Evolutionary conservation across 768 basidiomycete genomes (phyloP).

Genomic region (Leccinellum albellum): DNA sequence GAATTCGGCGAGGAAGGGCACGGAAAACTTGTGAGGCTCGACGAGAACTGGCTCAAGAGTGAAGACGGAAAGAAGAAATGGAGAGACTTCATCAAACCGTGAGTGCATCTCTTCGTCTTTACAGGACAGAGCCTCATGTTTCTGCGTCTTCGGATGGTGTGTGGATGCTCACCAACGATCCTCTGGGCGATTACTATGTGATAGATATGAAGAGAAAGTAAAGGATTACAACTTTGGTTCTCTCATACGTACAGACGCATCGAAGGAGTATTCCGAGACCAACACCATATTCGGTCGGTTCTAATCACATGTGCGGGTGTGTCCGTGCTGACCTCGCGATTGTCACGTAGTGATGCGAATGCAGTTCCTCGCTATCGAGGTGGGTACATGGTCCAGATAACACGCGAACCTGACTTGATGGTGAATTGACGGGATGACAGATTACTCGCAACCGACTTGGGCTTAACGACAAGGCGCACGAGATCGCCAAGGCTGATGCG

Average conservation of each 20-base stretch:
- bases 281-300: slow-evolving; percentile 90
- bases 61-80: slow-evolving; percentile 82
- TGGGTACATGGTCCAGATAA: slow-evolving; percentile 30
- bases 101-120: slow-evolving; percentile 20
- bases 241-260: slow-evolving; percentile 77
- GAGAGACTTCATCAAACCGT: slow-evolving; percentile 83
- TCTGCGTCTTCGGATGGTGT: neutral
- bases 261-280: slow-evolving; percentile 78
- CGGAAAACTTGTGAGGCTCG: slow-evolving; percentile 51
- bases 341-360: slow-evolving; percentile 18
- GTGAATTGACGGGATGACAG: slow-evolving; percentile 35
- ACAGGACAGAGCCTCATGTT: neutral
- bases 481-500: slow-evolving; percentile 69
- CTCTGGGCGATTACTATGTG: neutral
- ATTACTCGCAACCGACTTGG: slow-evolving; percentile 90
- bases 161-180: slow-evolving; percentile 6
- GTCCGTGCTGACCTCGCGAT: slow-evolving; percentile 9
- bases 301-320: neutral
- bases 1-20: slow-evolving; percentile 57
- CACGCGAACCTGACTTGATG: neutral
- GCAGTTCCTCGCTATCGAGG: slow-evolving; percentile 93
- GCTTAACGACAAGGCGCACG: slow-evolving; percentile 83
- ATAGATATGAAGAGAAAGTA: slow-evolving; percentile 83
- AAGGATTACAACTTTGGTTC: slow-evolving; percentile 98
- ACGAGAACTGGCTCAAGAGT: slow-evolving; percentile 94